Conservation (phyloP, 2,329 filamentous ascomycete species). For the Fusarium domesticum region DNA sequence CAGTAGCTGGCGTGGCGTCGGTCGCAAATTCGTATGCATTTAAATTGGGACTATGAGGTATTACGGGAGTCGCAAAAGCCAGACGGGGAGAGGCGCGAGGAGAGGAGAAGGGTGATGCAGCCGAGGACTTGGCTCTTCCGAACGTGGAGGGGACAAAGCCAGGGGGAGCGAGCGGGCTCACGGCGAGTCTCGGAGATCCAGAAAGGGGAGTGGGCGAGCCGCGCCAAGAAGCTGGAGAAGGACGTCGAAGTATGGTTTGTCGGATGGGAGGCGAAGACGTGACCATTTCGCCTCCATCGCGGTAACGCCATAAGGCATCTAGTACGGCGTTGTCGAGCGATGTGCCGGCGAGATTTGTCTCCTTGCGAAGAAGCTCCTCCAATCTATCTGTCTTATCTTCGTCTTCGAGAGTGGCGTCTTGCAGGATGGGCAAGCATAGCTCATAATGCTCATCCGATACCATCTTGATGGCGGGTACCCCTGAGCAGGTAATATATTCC, state of each 20-base stretch:
- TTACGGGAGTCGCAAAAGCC: slow-evolving; percentile 81
- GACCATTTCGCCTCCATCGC: slow-evolving; percentile 61
- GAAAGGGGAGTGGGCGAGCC: slow-evolving; percentile 74
- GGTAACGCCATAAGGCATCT: slow-evolving; percentile 84
- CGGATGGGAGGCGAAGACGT: slow-evolving; percentile 81
- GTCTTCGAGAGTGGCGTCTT: slow-evolving; percentile 78
- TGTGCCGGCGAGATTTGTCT: slow-evolving; percentile 71
- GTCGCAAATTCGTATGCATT: slow-evolving; percentile 93
- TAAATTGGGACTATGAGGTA: slow-evolving; percentile 89
- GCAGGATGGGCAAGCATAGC: slow-evolving; percentile 81
- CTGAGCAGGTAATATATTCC: slow-evolving; percentile 6
- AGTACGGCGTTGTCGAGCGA: slow-evolving; percentile 86
- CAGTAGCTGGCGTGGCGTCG: slow-evolving; percentile 74
- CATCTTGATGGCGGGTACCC: slow-evolving; percentile 55
- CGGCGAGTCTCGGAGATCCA: slow-evolving; percentile 76
- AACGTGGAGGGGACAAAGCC: slow-evolving; percentile 80
- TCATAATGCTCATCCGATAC: slow-evolving; percentile 92
- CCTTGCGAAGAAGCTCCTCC: slow-evolving; percentile 77
- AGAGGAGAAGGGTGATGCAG: slow-evolving; percentile 87
- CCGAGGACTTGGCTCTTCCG: slow-evolving; percentile 68
- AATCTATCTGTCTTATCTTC: slow-evolving; percentile 94
- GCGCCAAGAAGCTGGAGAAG: slow-evolving; percentile 94
- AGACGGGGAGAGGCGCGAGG: slow-evolving; percentile 89
- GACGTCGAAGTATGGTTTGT: slow-evolving; percentile 83
- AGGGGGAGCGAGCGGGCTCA: slow-evolving; percentile 79